Conservation (phyloP, 768 basidiomycete genomes). For the Leccinum imitatum region DNA sequence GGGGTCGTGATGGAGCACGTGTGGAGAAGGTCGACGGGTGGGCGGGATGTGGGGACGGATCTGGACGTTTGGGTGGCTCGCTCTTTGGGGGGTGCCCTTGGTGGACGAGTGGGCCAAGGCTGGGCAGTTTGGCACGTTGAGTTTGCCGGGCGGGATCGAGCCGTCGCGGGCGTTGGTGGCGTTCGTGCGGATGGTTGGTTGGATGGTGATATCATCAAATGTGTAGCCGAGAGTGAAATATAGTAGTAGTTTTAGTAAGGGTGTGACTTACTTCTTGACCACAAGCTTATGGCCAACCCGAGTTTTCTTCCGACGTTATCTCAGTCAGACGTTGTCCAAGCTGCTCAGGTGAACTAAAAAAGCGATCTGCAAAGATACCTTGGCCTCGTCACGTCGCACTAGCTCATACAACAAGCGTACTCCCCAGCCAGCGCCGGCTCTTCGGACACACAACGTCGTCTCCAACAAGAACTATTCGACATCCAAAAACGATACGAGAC, state of each 20-base stretch:
- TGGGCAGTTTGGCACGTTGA: conserved; percentile 13
- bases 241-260: too few relatives aligned
- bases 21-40: conserved; percentile 44
- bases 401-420: too few relatives aligned
- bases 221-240: too few relatives aligned
- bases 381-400: conserved; percentile 7
- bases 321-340: conserved; percentile 53
- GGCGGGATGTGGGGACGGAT: conserved; percentile 46
- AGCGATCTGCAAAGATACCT: conserved; percentile 6
- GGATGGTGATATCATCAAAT: too few relatives aligned
- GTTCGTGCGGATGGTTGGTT: conserved; percentile 1
- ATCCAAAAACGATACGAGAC: conserved; percentile 76
- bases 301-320: conserved; percentile 54
- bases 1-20: conserved; percentile 49
- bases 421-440: conserved; percentile 32
- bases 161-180: conserved; percentile 31
- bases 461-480: conserved; percentile 74
- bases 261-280: too few relatives aligned
- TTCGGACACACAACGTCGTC: conserved; percentile 57
- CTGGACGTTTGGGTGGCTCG: conserved; percentile 52
- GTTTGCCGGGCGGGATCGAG: conserved; percentile 13
- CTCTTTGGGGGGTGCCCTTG: conserved; percentile 46
- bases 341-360: conserved; percentile 51
- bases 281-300: conserved; percentile 16
- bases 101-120: conserved; percentile 37